Evolutionary conservation across 2,329 filamentous ascomycete genomes (phyloP), one percentile per base, ranked within the genome.

Genomic region (Cercospora sp.): DNA sequence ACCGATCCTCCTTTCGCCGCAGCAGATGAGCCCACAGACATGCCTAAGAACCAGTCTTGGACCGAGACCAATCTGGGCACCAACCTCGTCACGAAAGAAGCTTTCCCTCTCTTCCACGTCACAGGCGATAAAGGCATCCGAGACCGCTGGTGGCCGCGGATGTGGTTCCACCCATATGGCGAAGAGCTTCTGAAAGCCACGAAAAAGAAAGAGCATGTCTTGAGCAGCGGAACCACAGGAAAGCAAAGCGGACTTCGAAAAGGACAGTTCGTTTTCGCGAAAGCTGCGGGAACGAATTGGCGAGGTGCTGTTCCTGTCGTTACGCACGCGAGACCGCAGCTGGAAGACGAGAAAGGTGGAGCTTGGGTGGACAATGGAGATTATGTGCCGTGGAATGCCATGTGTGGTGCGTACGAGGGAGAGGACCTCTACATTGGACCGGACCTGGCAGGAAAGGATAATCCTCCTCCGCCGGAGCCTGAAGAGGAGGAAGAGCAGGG

Each of bases 161-260:
- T 74, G 69, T 74, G 73, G 73, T 74, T 72, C 63, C 69, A 72
- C 23, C 72, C 72, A 3, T 67, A 69, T 18, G 57, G 67, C 8
- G 67, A 70, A 26, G 26, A 55, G 18, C 62, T 74, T 0, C 45
- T 72, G 8, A 67, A 69, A 30, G 70, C 67, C 7, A 65, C 67
- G 12, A 70, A 69, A 31, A 31, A 45, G 12, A 68, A 63, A 55
- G 42, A 62, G 23, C 63, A 65, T 26, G 67, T 59, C 3, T 62
- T 60, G n/a, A 66, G 63, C 10, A 61, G 69, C 12, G 62, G 55
- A 2, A 59, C 64, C 9, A 10, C 42, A 26, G 23, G 4, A 31
- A 55, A 23, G 42, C 18, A 58, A n/a, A 26, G 26, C 3, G 55
- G 55, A 3, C 36, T 64, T 9, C 20, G 55, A 13, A 42, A 48